Evolutionary conservation across 2,329 filamentous ascomycete genomes (phyloP).

Genomic region (Claviceps sp.): DNA sequence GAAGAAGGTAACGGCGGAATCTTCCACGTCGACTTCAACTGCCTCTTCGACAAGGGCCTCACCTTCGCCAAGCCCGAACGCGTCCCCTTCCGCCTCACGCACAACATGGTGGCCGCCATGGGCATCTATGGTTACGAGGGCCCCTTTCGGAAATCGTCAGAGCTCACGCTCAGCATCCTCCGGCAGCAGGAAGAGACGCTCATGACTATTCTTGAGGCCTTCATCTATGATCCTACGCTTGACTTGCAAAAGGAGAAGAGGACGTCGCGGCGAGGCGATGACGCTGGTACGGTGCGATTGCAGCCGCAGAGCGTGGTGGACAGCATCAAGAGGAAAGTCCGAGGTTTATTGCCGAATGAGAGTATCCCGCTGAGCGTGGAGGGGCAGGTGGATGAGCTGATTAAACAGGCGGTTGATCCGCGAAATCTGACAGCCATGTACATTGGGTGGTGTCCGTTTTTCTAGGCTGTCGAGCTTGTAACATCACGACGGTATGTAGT

Average conservation of each 20-base stretch:
- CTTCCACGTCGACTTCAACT: conserved; percentile 99
- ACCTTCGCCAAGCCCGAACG: conserved; percentile 91
- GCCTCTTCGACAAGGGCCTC: conserved; percentile 93
- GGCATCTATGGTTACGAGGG: conserved; percentile 89
- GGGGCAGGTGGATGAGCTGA: conserved; percentile 92
- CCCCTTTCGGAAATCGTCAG: conserved; percentile 80
- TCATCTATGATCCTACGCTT: conserved; percentile 90
- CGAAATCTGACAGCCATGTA: conserved; percentile 85
- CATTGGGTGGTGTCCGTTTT: conserved; percentile 72
- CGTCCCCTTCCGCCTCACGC: conserved; percentile 90
- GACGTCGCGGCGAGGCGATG: conserved; percentile 20
- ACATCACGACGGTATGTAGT: too few species aligned
- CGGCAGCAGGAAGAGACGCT: conserved; percentile 89
- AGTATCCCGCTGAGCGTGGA: conserved; percentile 89
- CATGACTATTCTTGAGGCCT: conserved; percentile 94
- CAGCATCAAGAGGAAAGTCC: conserved; percentile 75
- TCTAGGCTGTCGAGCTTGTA: conserved; percentile 19
- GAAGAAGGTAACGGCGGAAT: conserved; percentile 89
- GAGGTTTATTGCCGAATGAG: conserved; percentile 71
- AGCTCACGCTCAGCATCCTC: conserved; percentile 72
- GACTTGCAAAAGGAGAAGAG: conserved; percentile 67
- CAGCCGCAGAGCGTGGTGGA: conserved; percentile 68
- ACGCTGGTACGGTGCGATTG: conserved; percentile 28
- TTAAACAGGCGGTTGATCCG: conserved; percentile 71
- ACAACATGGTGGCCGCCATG: conserved; percentile 98